These are phyloP conservation scores for Tilletia setariae DNA, from an alignment of 1,284 basidiomycete species.

Conservation along the genomic window DNA sequence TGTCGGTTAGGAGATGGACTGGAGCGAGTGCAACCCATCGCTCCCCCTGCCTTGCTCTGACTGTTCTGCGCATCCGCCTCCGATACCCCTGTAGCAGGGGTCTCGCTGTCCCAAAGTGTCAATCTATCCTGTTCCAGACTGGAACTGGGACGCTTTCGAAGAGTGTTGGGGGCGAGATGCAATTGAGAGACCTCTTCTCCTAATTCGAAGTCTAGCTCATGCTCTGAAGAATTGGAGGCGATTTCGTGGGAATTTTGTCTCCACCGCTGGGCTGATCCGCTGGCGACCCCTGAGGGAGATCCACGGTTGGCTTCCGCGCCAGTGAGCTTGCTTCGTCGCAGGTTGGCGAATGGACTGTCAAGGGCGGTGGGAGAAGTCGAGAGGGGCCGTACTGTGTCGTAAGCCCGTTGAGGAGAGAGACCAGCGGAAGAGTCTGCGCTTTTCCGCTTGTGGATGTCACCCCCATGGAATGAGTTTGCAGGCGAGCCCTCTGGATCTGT, in stretches of 20 bases:
- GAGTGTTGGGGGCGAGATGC: conserved; percentile 32
- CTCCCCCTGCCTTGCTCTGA: too few relatives aligned
- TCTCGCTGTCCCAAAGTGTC: conserved; percentile 15
- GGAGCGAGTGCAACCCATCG: not conserved
- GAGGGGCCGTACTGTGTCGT: conserved; percentile 18
- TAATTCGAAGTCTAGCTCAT: conserved; percentile 38
- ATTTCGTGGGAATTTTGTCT: not conserved
- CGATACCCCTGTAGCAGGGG: too few relatives aligned
- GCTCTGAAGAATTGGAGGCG: conserved; percentile 16
- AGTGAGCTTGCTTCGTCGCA: not conserved
- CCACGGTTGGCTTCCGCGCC: not conserved
- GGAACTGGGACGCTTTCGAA: conserved; percentile 27
- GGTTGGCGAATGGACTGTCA: not conserved
- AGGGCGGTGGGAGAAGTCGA: conserved; percentile 3
- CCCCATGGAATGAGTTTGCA: conserved; percentile 7
- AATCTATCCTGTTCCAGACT: conserved; percentile 24
- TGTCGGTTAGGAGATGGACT: conserved; percentile 13
- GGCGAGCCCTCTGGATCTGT: conserved; percentile 34
- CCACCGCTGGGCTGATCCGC: too few relatives aligned
- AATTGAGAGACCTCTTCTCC: conserved; percentile 31
- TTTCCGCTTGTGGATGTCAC: conserved; percentile 19
- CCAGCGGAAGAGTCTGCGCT: conserved; percentile 16
- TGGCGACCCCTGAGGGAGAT: too few relatives aligned
- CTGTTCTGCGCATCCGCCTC: too few relatives aligned
- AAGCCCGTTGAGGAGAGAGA: conserved; percentile 23